Evolutionary conservation across 106 monocot species (phyloP), one percentile per base, ranked within the genome.

Genomic region (Platanthera guangdongensis): DNA sequence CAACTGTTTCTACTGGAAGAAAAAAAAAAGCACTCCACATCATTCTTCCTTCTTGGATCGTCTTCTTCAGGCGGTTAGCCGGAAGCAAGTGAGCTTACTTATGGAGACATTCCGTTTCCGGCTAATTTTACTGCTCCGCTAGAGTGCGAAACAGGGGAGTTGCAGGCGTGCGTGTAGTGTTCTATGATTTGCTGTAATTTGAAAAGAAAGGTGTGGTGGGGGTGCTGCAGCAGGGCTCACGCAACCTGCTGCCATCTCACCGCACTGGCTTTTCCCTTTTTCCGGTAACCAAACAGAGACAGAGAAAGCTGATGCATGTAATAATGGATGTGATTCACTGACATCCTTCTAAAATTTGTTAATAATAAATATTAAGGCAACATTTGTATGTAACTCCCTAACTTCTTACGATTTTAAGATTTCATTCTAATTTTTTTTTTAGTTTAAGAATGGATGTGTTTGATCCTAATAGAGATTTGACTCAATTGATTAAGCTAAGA

Each of bases 1-100:
- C 21, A 63, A 63, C 22, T 22, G 62, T 63, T 63, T 22, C 6
- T 22, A 63, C 22, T 63, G 22, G 62, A 63, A 21, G 39, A 39
- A 39, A 39, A 39, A 39, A 39, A 63, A 63, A 63, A 63, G 1
- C 6, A 21, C 19, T 63, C 22, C 62, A 22, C 62, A 63, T 63
- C 62, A 63, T 63, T 63, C 62, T 63, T 63, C 22, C 45, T 68
- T 46, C 45, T 39, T 68, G 4, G 45, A 19, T 45, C 39, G 3
- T 68, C 45, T 68, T 68, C 45, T 68, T 68, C 68, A 39, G 68
- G 30, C 45, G 9, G 68, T 68, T 68, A 14, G 68, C 68, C 45
- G 12, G 45, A 68, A 68, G 68, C 68, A 68, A 67, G 32, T 67
- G 67, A 67, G 11, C 28, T 67, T 32, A 25, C 25, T 67, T 67